These are phyloP conservation scores for Cladochytrium replicatum DNA, from an alignment of 192 early-diverging fungal genomes.

Conservation along the genomic window DNA sequence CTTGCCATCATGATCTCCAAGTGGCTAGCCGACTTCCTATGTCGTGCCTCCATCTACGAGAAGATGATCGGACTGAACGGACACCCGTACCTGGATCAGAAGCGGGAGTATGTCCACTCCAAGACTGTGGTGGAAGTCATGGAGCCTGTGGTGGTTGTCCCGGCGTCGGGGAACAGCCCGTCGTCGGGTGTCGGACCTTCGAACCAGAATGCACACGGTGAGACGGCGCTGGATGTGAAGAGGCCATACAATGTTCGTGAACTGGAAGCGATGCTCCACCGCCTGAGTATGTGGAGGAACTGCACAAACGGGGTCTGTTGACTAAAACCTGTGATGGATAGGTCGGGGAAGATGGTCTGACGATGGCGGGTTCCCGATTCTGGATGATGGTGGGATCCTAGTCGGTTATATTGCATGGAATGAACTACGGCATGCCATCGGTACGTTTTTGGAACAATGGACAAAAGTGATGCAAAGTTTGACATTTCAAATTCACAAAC, in stretches of 20 bases:
- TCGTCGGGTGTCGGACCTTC: neutral
- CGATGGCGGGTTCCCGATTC: constrained; percentile 68
- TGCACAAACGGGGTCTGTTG: neutral
- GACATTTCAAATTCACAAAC: neutral
- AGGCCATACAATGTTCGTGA: constrained; percentile 44
- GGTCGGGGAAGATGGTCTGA: constrained; percentile 43
- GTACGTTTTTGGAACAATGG: constrained; percentile 4
- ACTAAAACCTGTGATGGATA: neutral
- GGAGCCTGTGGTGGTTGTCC: constrained; percentile 50
- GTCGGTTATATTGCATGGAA: constrained; percentile 52
- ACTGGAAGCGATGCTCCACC: constrained; percentile 43
- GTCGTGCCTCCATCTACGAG: constrained; percentile 56
- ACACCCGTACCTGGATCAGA: constrained; percentile 68
- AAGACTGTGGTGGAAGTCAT: constrained; percentile 52
- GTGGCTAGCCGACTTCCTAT: constrained; percentile 60
- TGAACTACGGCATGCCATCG: constrained; percentile 60
- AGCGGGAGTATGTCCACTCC: constrained; percentile 58
- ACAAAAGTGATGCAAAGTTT: neutral
- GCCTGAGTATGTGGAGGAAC: constrained; percentile 21
- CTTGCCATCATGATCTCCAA: constrained; percentile 31
- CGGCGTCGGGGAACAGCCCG: constrained; percentile 1
- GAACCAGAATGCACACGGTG: neutral
- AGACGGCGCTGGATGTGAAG: constrained; percentile 43
- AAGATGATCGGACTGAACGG: constrained; percentile 57
- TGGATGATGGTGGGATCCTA: constrained; percentile 48